Base-by-base conservation (phyloP, 2,329 filamentous ascomycete genomes). In the Colletotrichum brevisporum region DNA sequence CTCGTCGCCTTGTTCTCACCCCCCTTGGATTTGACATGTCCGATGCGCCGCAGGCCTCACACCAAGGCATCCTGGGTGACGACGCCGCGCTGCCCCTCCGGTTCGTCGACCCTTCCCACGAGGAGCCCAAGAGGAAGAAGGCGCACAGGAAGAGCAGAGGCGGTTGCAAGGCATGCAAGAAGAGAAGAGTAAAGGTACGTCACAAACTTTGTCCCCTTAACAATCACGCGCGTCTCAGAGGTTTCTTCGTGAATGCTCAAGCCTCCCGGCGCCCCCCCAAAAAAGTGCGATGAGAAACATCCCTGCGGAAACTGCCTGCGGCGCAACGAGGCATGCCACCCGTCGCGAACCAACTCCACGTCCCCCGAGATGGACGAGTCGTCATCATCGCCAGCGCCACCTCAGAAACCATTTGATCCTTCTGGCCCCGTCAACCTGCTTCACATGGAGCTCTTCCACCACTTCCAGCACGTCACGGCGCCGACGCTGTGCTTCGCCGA, bases 381-480 rank as follows among this genome's bases (percentile, higher is more conserved):
- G 13, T 27, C 26, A n/a, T 16, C 48, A 13, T 16, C 48, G 6
- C 5, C 50, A 15, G 24, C 48, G 8, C 31, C 31, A 10, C 2
- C 31, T 18, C 16, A 12, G 16, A 26, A 26, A 4, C 41, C 54
- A 15, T 6, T 45, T 3, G 36, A 69, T 43, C 15, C 51, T 13
- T 27, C 36, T 12, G 62, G 63, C 0, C 50, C 56, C 9, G 72
- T 78, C 54, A 78, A 77, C 53, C 64, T 78, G 5, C 58, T 78
- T 16, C 76, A 79, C 54, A 71, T 79, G 64, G 75, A 78, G 56
- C 72, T 79, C 31, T 75, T 79, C 65, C 70, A 77, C 66, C 76
- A 78, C 68, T 78, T 77, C 54, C 72, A 76, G 26, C 70, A 72
- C 13, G 45, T 65, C 18, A 77, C 75, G 16, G 56, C 72, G 5